Percentiles rank a stretch among this genome's conserved stretches.
These are phyloP conservation scores for Adansonia digitata DNA, from an alignment of 345 rosid species.

Conservation along the genomic window DNA sequence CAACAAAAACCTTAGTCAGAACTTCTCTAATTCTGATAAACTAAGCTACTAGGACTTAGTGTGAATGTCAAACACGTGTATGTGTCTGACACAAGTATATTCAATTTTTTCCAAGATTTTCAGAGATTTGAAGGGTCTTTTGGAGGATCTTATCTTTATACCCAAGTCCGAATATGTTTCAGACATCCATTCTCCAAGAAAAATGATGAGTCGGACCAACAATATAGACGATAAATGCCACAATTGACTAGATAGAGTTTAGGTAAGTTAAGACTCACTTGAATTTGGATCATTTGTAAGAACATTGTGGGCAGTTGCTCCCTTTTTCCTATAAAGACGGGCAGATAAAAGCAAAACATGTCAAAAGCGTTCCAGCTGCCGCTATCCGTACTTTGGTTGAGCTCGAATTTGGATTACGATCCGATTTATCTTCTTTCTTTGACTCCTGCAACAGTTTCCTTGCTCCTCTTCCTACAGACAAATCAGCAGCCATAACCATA, in stretches of 20 bases:
- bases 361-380: conserved; percentile 47
- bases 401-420: too few species aligned
- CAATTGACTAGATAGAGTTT: background rate
- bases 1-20: background rate
- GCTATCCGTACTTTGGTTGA: conserved; percentile 34
- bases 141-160: too few species aligned
- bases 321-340: conserved; percentile 63
- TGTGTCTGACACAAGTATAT: too few species aligned
- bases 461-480: conserved; percentile 13
- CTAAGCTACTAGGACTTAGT: too few species aligned
- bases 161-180: too few species aligned
- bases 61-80: too few species aligned
- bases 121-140: too few species aligned
- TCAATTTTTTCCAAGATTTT: too few species aligned
- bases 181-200: too few species aligned
- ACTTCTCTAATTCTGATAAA: too few species aligned
- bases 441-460: conserved; percentile 50
- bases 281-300: conserved; percentile 55
- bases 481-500: conserved; percentile 31
- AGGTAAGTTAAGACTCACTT: conserved; percentile 40
- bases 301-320: conserved; percentile 50
- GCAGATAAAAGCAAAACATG: conserved; percentile 55
- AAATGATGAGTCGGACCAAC: too few species aligned
- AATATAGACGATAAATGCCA: background rate
- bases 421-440: conserved; percentile 19